Percentiles rank a stretch among this genome's conserved stretches.
Evolutionary conservation across 331 rosid genomes (phyloP).

Genomic region (Pyrus hybrid): DNA sequence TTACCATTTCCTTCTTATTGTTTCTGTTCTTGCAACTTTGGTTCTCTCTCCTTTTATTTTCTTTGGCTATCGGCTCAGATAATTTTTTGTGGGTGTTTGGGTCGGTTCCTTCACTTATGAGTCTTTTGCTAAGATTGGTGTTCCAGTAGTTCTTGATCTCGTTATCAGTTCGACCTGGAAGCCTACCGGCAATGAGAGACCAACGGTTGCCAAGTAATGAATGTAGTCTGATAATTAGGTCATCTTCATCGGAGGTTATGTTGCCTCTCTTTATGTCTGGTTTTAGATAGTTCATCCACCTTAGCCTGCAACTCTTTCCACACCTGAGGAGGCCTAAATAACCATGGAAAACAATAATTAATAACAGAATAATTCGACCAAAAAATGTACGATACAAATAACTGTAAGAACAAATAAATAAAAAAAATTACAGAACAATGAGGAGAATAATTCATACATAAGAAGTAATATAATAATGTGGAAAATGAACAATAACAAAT

Average conservation of each 20-base stretch:
- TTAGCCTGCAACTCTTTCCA: constrained; percentile 77
- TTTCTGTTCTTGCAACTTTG: constrained; percentile 1
- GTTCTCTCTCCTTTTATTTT: constrained; percentile 6
- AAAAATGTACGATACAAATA: too few relatives aligned
- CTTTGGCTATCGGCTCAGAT: neutral
- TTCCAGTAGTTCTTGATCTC: constrained; percentile 88
- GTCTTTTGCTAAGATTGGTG: constrained; percentile 54
- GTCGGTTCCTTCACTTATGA: constrained; percentile 28
- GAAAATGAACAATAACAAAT: neutral
- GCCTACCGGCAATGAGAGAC: constrained; percentile 81
- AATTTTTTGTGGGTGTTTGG: constrained; percentile 37
- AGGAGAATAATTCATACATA: too few relatives aligned
- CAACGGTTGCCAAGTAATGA: constrained; percentile 72
- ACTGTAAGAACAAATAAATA: neutral
- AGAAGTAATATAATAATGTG: neutral
- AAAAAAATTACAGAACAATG: too few relatives aligned
- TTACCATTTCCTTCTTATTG: neutral
- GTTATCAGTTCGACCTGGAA: constrained; percentile 81
- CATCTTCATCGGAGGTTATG: constrained; percentile 67
- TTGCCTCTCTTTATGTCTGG: constrained; percentile 86
- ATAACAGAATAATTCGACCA: neutral
- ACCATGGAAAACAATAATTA: neutral
- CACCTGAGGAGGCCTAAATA: constrained; percentile 66
- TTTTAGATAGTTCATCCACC: constrained; percentile 87
- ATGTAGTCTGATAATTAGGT: constrained; percentile 68